These are phyloP conservation scores for Euphorbia tirucalli DNA, from an alignment of 345 rosid genomes.

Conservation along the genomic window DNA sequence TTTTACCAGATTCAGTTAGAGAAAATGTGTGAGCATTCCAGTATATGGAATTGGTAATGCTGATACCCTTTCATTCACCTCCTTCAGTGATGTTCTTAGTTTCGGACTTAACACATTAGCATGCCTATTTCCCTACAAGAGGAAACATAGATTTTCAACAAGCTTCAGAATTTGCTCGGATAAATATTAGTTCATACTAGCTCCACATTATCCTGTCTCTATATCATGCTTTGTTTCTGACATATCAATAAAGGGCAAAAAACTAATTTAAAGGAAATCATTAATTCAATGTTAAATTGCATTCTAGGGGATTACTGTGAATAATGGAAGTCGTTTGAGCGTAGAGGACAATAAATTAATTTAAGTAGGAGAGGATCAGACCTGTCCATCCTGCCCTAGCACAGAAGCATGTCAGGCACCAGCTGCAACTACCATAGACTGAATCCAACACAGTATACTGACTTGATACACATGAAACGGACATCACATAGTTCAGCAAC, in stretches of 20 bases:
- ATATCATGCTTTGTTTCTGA: too few relatives aligned
- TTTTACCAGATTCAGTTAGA: slow-evolving; percentile 63
- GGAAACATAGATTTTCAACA: background rate
- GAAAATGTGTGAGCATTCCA: too few relatives aligned
- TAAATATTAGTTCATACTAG: background rate
- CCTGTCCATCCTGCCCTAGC: slow-evolving; percentile 78
- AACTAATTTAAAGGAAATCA: too few relatives aligned
- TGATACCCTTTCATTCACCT: too few relatives aligned
- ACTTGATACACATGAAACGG: slow-evolving; percentile 39
- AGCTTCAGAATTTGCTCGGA: background rate
- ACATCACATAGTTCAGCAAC: slow-evolving; percentile 13
- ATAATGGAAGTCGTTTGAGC: too few relatives aligned
- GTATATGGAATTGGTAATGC: too few relatives aligned
- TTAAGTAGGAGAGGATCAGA: too few relatives aligned
- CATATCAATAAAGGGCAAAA: too few relatives aligned
- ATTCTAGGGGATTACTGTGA: too few relatives aligned
- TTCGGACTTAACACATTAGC: too few relatives aligned
- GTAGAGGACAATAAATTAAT: slow-evolving; percentile 31
- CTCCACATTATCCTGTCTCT: background rate
- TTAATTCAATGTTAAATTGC: background rate
- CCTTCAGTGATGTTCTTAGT: too few relatives aligned
- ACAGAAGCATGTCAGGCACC: slow-evolving; percentile 99
- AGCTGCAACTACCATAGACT: slow-evolving; percentile 85
- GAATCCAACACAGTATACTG: slow-evolving; percentile 96
- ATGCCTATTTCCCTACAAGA: too few relatives aligned